Base-by-base conservation (phyloP, 2,329 filamentous ascomycete species). In the Pseudogymnoascus sp. region DNA sequence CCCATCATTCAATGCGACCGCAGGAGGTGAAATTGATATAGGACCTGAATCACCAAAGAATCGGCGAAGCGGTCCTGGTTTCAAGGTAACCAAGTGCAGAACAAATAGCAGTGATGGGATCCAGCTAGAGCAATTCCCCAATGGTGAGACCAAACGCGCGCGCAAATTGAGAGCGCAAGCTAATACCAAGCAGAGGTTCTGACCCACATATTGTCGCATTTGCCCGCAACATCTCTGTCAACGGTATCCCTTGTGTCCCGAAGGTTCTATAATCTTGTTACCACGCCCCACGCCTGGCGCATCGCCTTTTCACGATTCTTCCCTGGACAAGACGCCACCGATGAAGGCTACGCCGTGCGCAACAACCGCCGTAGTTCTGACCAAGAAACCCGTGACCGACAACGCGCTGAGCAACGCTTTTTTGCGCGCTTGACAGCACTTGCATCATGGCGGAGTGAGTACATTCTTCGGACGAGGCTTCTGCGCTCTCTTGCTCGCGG, bases 381-480 rank as follows among this genome's bases (percentile, higher is more conserved):
- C 21, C 75, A 78, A 23, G 77, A 84, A 37, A 74, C 76, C 54
- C 75, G 77, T 62, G 86, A 85, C 70, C 75, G 74, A 63, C 78
- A 92, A 51, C 83, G 85, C 29, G 88, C 89, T 0, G 89, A 95
- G 71, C 84, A 85, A 69, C 89, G 92, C 51, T 84, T 86, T 67
- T 99, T 97, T 71, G 85, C 90, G 14, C 86, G 93, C 47, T 81
- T 99, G 63, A 96, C 90, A 8, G 82, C 86, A 3, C 77, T 93
- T 66, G 89, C 92, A n/a, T 95, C 93, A 7, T 97, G 95, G 93
- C 85, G 93, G 69, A 97, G 91, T 75, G 95, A 99, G 75, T 99
- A 97, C 71, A 88, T 97, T 59, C 78, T 96, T 64, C 84, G 95
- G 57, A 97, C 92, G 1, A 85, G 91, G 57, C 82, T 97, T 61